Base-by-base conservation (phyloP, 2,329 filamentous ascomycete species). In the Fusarium redolens region DNA sequence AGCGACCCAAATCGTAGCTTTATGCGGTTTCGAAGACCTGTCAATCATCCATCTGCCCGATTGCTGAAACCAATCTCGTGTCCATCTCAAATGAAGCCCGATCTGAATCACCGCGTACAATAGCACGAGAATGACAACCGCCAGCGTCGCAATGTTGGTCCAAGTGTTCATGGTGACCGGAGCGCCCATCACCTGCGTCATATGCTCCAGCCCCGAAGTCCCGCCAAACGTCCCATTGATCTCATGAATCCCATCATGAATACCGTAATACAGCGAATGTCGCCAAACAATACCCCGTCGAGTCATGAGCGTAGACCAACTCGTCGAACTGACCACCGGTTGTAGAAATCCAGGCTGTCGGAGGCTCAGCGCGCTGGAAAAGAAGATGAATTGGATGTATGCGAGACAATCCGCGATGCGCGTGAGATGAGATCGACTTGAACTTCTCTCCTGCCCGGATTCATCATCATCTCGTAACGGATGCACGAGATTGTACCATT, bases 291-390 rank as follows among this genome's bases (percentile, higher is more conserved):
- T 72, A 1, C 81, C 81, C 2, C 61, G 67, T 6, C 73, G 75
- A 81, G 92, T 92, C 81, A 94, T 88, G 35, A 94, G 85, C 3
- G 88, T 82, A 4, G 91, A 91, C 92, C 92, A 94, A 54, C 87
- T 88, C 4, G 87, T 86, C 67, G 90, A 87, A 75, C 91, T 92
- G 40, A 92, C 86, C 2, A 89, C 89, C 1, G 92, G 92, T 72
- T 93, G 92, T 69, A 91, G 92, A 77, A 90, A 95, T 2, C 92
- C 92, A 1, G 92, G 92, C 72, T 94, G 94, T 47, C 89, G 87
- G 58, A 95, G 81, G n/a, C 88, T 92, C 52, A 95, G 83, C 18
- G 89, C 89, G 7, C 91, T 92, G 0, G 92, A 90, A 67, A 95
- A 84, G 50, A 94, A 91, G 55, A 92, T 86, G 77, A 93, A 94